These are phyloP conservation scores for Tirmania nivea DNA, from an alignment of 495 filamentous ascomycete species.

Conservation along the genomic window DNA sequence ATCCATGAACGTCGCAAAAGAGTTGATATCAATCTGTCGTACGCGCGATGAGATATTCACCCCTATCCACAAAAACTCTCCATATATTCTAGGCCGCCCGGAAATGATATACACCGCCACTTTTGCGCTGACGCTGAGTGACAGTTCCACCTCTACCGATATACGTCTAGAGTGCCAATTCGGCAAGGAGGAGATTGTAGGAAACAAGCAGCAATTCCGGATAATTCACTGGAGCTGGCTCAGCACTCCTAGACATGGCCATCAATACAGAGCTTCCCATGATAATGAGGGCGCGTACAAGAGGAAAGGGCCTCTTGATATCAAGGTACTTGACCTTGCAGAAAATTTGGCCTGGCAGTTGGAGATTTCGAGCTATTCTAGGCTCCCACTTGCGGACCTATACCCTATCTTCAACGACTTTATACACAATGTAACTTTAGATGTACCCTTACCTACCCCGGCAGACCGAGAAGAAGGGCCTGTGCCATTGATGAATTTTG, in stretches of 20 bases:
- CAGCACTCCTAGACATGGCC: not conserved
- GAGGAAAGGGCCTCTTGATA: conserved; percentile 8
- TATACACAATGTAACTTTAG: conserved; percentile 8
- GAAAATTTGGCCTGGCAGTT: conserved; percentile 16
- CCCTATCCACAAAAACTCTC: conserved; percentile 6
- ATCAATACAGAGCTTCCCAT: not conserved
- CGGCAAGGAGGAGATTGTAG: not conserved
- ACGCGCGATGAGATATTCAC: conserved; percentile 10
- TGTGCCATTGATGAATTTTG: conserved; percentile 1
- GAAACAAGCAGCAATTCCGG: not conserved
- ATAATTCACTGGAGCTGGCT: not conserved
- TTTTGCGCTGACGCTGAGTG: not conserved
- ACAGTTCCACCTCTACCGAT: not conserved
- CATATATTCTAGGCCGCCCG: not conserved
- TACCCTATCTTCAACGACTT: conserved; percentile 17
- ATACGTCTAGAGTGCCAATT: not conserved
- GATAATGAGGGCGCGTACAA: not conserved
- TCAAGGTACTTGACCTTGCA: conserved; percentile 17
- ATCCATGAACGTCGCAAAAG: conserved; percentile 9
- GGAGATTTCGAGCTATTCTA: conserved; percentile 8
- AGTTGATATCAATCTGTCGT: conserved; percentile 10
- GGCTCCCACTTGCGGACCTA: conserved; percentile 4
- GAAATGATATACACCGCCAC: not conserved
- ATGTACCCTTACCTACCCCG: not conserved
- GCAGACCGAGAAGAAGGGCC: not conserved